Evolutionary conservation across 2,329 filamentous ascomycete species (phyloP).

Genomic region (Colletotrichum tofieldiae): DNA sequence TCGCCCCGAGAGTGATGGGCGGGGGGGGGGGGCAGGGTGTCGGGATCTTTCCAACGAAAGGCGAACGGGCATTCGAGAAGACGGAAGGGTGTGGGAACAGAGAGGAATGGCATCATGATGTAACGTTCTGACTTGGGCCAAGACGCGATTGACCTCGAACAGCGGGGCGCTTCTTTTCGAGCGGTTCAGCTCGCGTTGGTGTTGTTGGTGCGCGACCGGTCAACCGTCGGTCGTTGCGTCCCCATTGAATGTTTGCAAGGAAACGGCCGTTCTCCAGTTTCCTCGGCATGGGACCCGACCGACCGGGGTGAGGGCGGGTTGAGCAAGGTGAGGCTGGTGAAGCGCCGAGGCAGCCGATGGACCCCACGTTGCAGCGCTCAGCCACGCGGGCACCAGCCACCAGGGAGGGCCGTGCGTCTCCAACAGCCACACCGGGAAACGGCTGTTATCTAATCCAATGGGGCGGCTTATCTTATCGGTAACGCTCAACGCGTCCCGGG

Average conservation of each 20-base stretch:
- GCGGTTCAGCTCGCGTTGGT: neutral
- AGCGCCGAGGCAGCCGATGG: neutral
- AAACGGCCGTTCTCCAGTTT: neutral
- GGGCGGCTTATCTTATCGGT: conserved; percentile 17
- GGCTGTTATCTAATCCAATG: neutral
- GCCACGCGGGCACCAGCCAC: conserved; percentile 5
- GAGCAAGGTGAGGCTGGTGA: neutral
- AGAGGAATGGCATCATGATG: conserved; percentile 40
- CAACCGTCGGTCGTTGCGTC: neutral
- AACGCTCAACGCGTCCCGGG: neutral
- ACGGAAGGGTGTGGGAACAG: neutral
- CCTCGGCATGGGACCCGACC: neutral
- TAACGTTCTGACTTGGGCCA: conserved; percentile 41
- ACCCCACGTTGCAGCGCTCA: neutral
- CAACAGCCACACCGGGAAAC: conserved; percentile 13
- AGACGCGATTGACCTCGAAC: conserved; percentile 10
- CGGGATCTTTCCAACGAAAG: neutral
- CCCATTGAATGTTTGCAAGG: conserved; percentile 2
- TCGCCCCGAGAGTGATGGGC: neutral
- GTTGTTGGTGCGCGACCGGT: neutral
- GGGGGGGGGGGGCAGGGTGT: neutral
- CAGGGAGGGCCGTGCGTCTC: rapidly evolving
- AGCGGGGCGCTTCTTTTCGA: neutral
- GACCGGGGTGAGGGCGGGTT: neutral
- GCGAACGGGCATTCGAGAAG: neutral